Base-by-base conservation (phyloP, 345 rosid species). In the Euclidium syriacum region DNA sequence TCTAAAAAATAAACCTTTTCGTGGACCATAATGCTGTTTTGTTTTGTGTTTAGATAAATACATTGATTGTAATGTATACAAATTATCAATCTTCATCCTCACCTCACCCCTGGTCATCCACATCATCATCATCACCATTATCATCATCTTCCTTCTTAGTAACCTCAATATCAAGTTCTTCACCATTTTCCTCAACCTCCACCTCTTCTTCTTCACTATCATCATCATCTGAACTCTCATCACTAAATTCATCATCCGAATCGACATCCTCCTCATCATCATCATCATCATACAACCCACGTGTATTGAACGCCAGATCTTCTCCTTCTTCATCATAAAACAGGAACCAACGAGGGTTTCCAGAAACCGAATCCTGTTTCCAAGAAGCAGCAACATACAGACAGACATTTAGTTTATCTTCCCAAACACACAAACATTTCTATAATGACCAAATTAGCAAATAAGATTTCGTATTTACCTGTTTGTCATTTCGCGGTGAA, bases 401-500 rank as follows among this genome's bases (percentile, higher is more conserved):
- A 77, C 35, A 47, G 0, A 38, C 42, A 42, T 12, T 43, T 20
- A 49, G 34, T 53, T 7, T 11, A 30, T 23, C 15, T 26, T 23
- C 43, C 62, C 12, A 43, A 19, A 42, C 15, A 15, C n/a, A 32
- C 1, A 52, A 29, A 1, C 10, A 42, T 43, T n/a, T n/a, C 18
- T 32, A 9, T 44, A 27, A 47, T n/a, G n/a, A n/a, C n/a, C n/a
- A n/a, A n/a, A n/a, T n/a, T n/a, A 41, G 11, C 20, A 42, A 51
- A 41, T 10, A 0, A 27, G 25, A 25, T 39, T 41, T 25, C 7
- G 33, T 41, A 41, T 56, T 19, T 77, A 92, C 96, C 96, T 77
- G 64, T 56, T 69, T 77, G 30, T 79, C 75, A 52, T 78, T 68
- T 66, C 40, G 34, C 7, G 91, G 95, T 22, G 85, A 70, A 42